These are phyloP conservation scores for Pseudopithomyces maydicus DNA, from an alignment of 2,329 filamentous ascomycete species.

Conservation along the genomic window DNA sequence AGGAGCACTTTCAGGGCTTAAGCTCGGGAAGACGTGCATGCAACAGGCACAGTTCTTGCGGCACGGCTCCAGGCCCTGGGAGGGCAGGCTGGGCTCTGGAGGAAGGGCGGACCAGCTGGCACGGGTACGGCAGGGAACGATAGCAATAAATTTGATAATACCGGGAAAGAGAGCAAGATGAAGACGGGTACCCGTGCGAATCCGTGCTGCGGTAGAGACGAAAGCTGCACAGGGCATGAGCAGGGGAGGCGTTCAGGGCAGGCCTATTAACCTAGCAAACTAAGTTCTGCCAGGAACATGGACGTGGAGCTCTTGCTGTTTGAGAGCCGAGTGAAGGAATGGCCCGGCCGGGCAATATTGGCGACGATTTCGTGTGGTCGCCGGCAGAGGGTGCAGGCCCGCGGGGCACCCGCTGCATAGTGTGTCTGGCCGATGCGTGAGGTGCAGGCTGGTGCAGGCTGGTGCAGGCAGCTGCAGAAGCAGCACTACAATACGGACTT, in stretches of 20 bases:
- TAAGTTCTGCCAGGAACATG: conserved; percentile 40
- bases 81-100: conserved; percentile 30
- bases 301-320: conserved; percentile 44
- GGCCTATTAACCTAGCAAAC: conserved; percentile 26
- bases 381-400: conserved; percentile 12
- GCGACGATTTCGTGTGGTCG: conserved; percentile 12
- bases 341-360: conserved; percentile 7
- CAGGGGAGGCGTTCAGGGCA: conserved; percentile 20
- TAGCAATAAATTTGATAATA: conserved; percentile 40
- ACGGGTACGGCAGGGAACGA: conserved; percentile 31
- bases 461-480: too few species aligned
- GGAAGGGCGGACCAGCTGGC: conserved; percentile 23
- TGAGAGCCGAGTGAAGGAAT: conserved; percentile 33
- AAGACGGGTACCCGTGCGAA: conserved; percentile 31
- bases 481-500: conserved; percentile 19
- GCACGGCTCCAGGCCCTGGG: conserved; percentile 33
- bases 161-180: conserved; percentile 25
- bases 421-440: conserved; percentile 16
- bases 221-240: conserved; percentile 27
- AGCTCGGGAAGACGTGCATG: conserved; percentile 35
- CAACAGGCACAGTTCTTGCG: conserved; percentile 25
- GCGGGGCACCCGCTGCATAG: conserved; percentile 1
- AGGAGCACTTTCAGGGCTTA: conserved; percentile 21
- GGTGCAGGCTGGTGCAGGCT: conserved; percentile 8
- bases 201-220: conserved; percentile 23